Percentiles rank a stretch among this genome's conserved stretches.
Conservation (phyloP, 768 basidiomycete genomes). For the Agaricus subrufescens region DNA sequence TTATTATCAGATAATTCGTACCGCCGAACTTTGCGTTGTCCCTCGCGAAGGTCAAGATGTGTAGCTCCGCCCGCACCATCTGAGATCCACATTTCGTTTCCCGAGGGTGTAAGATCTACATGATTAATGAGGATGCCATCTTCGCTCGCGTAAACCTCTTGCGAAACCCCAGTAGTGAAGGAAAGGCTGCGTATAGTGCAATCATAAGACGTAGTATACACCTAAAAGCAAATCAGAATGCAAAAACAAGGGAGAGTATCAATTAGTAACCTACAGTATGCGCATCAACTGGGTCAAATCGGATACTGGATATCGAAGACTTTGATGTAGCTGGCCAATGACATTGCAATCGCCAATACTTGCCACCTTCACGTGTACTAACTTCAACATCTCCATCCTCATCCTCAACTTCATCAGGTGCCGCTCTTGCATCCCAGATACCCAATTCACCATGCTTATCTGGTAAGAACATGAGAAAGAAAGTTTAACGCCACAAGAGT, state of each 20-base stretch:
- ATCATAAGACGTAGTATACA: conserved; percentile 82
- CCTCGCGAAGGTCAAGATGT: conserved; percentile 71
- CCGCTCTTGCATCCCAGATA: conserved; percentile 81
- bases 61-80: conserved; percentile 68
- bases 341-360: conserved; percentile 72
- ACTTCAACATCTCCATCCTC: conserved; percentile 52
- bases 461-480: conserved; percentile 21
- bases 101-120: conserved; percentile 62
- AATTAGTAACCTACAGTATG: conserved; percentile 50
- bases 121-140: conserved; percentile 57
- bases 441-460: conserved; percentile 83
- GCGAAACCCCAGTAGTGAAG: conserved; percentile 67
- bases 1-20: conserved; percentile 68
- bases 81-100: conserved; percentile 83
- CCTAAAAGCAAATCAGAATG: conserved; percentile 29
- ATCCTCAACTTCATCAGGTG: conserved; percentile 57
- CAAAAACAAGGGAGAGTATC: neutral
- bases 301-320: conserved; percentile 76
- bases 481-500: neutral
- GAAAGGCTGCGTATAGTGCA: conserved; percentile 70
- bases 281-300: conserved; percentile 69
- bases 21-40: conserved; percentile 47
- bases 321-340: conserved; percentile 83
- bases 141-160: conserved; percentile 62
- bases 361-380: conserved; percentile 56